Conservation (phyloP, 805 yeast species). For the Starmerella lactis-condensi region DNA sequence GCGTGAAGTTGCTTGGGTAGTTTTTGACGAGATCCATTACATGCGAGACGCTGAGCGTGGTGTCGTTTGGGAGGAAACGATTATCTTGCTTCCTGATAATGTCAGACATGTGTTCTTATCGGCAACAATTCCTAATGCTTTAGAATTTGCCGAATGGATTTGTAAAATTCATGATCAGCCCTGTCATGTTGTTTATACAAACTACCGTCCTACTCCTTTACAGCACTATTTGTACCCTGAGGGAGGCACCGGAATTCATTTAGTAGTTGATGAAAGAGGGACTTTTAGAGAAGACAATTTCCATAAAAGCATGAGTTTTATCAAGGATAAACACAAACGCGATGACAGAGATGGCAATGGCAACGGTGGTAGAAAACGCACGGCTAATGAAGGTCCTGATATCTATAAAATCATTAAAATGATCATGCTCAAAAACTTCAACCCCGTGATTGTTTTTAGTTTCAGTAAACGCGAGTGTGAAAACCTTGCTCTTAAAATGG, state of each 20-base stretch:
- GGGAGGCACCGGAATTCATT: conserved; percentile 94
- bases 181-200: conserved; percentile 95
- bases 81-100: conserved; percentile 84
- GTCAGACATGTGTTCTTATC: conserved; percentile 85
- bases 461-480: conserved; percentile 96
- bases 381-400: conserved; percentile 83
- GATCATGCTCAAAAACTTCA: conserved; percentile 92
- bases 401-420: conserved; percentile 91
- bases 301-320: conserved; percentile 94
- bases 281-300: conserved; percentile 91
- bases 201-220: conserved; percentile 95
- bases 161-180: conserved; percentile 90
- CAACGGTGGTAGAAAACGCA: conserved; percentile 47
- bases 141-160: conserved; percentile 98
- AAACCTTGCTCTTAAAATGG: conserved; percentile 81
- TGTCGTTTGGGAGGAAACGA: conserved; percentile 99
- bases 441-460: conserved; percentile 97
- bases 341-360: conserved; percentile 55
- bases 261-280: conserved; percentile 95
- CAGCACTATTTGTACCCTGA: conserved; percentile 96
- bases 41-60: conserved; percentile 97
- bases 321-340: conserved; percentile 43
- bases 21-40: conserved; percentile 95
- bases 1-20: conserved; percentile 98
- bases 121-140: conserved; percentile 94